Conservation (phyloP, 2,329 filamentous ascomycete species). For the Huntiella abstrusa region DNA sequence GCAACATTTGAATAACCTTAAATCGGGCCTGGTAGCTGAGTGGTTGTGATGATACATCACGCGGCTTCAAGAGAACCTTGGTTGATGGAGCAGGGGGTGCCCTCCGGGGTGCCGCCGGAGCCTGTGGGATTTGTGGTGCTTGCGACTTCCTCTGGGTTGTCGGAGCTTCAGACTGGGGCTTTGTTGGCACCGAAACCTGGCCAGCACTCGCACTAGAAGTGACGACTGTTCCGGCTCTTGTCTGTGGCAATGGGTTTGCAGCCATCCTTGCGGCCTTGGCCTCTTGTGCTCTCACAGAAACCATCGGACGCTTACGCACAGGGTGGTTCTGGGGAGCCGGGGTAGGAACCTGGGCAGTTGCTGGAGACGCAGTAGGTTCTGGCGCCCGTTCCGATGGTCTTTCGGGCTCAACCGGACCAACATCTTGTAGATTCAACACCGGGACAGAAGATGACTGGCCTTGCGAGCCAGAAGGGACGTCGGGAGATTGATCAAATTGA, state of each 20-base stretch:
- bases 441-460: too few species aligned
- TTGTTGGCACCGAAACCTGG: too few species aligned
- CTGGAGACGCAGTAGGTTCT: not conserved
- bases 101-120: too few species aligned
- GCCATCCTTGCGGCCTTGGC: too few species aligned
- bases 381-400: too few species aligned
- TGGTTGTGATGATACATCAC: slow-evolving; percentile 1
- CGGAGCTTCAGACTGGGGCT: too few species aligned
- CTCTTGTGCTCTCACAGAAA: not conserved
- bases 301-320: not conserved
- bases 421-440: too few species aligned
- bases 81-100: not conserved
- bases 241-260: too few species aligned
- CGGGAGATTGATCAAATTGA: not conserved
- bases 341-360: not conserved
- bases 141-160: too few species aligned
- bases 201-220: too few species aligned
- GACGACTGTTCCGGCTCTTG: too few species aligned
- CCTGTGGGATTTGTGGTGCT: too few species aligned
- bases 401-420: not conserved
- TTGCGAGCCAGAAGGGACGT: not conserved
- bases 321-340: not conserved
- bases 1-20: slow-evolving; percentile 9
- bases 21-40: slow-evolving; percentile 5
- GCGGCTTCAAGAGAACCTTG: slow-evolving; percentile 2